Conservation (phyloP, 2,329 filamentous ascomycete species). For the Ophiostoma ips region DNA sequence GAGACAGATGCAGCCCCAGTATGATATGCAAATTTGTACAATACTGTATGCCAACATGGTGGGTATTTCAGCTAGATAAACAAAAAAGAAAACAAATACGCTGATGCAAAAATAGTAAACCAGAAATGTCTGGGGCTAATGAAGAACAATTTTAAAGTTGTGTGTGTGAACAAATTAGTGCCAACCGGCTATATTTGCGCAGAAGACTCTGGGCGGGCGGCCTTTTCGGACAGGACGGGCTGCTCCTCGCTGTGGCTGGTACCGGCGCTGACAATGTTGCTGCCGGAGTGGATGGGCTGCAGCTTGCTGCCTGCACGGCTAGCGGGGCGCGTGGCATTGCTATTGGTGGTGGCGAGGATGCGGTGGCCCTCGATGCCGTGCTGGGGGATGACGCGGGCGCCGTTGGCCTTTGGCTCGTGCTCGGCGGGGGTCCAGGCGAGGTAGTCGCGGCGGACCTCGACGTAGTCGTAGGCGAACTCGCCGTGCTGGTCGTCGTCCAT, state of each 20-base stretch:
- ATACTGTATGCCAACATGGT: not conserved
- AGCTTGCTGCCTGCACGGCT: not conserved
- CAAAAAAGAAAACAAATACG: not conserved
- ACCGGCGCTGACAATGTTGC: not conserved
- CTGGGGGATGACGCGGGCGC: slow-evolving; percentile 47
- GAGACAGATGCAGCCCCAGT: too few species aligned
- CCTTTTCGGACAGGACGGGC: not conserved
- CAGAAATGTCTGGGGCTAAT: not conserved
- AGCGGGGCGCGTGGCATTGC: not conserved
- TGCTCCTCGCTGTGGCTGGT: not conserved
- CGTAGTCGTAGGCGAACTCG: slow-evolving; percentile 83
- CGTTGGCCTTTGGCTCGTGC: slow-evolving; percentile 44
- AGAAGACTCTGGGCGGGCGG: too few species aligned
- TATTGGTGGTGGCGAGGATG: slow-evolving; percentile 29
- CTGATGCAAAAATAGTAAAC: too few species aligned
- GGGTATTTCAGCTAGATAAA: not conserved
- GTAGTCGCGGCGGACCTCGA: slow-evolving; percentile 78
- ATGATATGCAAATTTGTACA: not conserved
- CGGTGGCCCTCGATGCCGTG: slow-evolving; percentile 61
- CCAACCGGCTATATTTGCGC: too few species aligned
- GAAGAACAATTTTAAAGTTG: too few species aligned
- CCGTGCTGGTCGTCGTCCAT: slow-evolving; percentile 87
- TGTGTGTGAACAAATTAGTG: too few species aligned
- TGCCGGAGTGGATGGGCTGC: not conserved
- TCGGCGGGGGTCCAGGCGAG: slow-evolving; percentile 74